These are phyloP conservation scores for Sequoia sempervirens DNA, from an alignment of 75 land plant species.

Conservation along the genomic window DNA sequence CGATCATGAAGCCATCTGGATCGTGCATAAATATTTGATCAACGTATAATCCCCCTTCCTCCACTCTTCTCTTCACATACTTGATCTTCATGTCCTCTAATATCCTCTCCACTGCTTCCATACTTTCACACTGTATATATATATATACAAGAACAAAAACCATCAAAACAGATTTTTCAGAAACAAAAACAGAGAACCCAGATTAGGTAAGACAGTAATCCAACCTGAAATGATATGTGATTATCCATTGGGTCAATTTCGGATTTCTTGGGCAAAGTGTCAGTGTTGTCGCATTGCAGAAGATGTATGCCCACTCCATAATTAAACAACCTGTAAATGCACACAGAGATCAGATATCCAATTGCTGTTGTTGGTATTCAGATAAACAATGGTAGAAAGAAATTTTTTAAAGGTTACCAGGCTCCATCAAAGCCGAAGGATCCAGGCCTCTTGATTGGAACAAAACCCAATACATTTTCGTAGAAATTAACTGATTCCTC, in stretches of 20 bases:
- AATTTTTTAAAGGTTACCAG: too few species aligned
- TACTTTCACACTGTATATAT: conserved; percentile 17
- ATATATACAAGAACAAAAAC: not conserved
- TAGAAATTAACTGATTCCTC: too few species aligned
- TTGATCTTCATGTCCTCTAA: conserved; percentile 25
- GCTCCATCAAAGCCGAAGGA: too few species aligned
- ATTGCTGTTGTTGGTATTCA: too few species aligned
- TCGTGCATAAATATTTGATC: conserved; percentile 39
- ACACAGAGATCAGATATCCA: not conserved
- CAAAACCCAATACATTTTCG: too few species aligned
- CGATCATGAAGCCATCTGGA: not conserved
- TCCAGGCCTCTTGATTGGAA: too few species aligned
- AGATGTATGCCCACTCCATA: conserved; percentile 74
- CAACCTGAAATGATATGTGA: conserved; percentile 73
- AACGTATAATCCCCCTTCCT: conserved; percentile 34
- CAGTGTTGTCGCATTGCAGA: conserved; percentile 37
- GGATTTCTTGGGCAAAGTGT: conserved; percentile 20
- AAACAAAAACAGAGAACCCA: too few species aligned
- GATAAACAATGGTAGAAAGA: too few species aligned
- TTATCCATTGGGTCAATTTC: conserved; percentile 72
- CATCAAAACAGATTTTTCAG: not conserved
- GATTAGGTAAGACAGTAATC: too few species aligned
- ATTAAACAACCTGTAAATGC: conserved; percentile 44
- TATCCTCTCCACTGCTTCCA: conserved; percentile 26
- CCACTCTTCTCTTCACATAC: conserved; percentile 25